phyloP scores from a whole-genome alignment of 208 protist species.

The Phytomonas francai region DNA sequence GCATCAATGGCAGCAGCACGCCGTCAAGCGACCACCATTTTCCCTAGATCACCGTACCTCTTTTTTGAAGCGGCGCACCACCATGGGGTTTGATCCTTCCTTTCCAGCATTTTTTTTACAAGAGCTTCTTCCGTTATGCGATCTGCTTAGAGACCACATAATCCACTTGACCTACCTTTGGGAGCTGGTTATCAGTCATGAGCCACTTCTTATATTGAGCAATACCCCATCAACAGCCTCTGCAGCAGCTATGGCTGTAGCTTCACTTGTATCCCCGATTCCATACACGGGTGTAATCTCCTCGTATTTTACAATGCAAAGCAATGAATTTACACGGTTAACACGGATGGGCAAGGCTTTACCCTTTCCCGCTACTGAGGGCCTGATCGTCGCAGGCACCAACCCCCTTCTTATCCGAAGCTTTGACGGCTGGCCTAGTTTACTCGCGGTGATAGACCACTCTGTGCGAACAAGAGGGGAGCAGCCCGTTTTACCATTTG shows the following conservation, averaged over 20 bases:
- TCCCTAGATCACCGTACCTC: slow-evolving; percentile 15
- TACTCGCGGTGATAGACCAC: slow-evolving; percentile 58
- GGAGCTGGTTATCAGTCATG: slow-evolving; percentile 77
- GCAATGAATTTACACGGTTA: slow-evolving; percentile 51
- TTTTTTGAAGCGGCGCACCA: slow-evolving; percentile 12
- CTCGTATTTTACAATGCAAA: slow-evolving; percentile 83
- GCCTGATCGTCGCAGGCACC: slow-evolving; percentile 59
- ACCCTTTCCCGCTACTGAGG: slow-evolving; percentile 37
- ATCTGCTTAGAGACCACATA: slow-evolving; percentile 56
- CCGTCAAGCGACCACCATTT: slow-evolving; percentile 13
- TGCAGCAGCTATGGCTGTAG: slow-evolving; percentile 51
- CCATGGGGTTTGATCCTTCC: slow-evolving; percentile 11
- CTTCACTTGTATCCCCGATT: slow-evolving; percentile 65
- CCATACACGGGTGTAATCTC: slow-evolving; percentile 55
- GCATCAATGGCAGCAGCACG: slow-evolving; percentile 18
- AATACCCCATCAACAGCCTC: slow-evolving; percentile 75
- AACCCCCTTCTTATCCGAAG: slow-evolving; percentile 77
- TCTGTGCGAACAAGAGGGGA: background rate
- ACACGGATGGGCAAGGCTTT: slow-evolving; percentile 61
- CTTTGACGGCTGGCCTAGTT: slow-evolving; percentile 68
- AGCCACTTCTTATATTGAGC: slow-evolving; percentile 70
- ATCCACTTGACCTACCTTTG: slow-evolving; percentile 73
- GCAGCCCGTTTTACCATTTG: too few relatives aligned
- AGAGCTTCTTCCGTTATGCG: slow-evolving; percentile 60
- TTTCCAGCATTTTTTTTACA: slow-evolving; percentile 20